Percentiles rank a stretch among this genome's conserved stretches.
Evolutionary conservation across 176 grass and related monocot species (phyloP).

Genomic region (Eremochloa ophiuroides): DNA sequence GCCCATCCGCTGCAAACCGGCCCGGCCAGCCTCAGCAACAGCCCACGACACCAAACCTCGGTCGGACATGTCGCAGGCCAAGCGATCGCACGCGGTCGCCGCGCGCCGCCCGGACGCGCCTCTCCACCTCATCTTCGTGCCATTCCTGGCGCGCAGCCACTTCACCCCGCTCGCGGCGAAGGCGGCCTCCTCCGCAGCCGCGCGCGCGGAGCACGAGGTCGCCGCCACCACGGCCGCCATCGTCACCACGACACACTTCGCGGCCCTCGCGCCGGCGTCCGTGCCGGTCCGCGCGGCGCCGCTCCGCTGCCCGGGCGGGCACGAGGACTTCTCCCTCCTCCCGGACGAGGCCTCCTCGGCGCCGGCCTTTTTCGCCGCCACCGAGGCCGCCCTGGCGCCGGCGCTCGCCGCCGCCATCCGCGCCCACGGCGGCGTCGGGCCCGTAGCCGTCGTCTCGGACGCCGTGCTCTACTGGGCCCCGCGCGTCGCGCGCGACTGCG

Average conservation of each 20-base stretch:
- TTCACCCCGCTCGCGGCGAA: conserved; percentile 21
- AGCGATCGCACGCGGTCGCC: background rate
- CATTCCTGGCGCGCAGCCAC: conserved; percentile 49
- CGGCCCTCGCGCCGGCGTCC: background rate
- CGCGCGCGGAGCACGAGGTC: background rate
- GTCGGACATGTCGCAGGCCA: background rate
- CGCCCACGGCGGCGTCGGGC: background rate
- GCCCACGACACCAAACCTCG: background rate
- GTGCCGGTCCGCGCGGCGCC: conserved; percentile 11
- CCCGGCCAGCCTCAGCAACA: background rate
- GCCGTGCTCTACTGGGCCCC: conserved; percentile 40
- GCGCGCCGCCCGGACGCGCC: background rate
- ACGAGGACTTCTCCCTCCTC: conserved; percentile 44
- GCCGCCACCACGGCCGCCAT: conserved; percentile 3
- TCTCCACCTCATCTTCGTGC: conserved; percentile 38
- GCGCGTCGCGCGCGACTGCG: conserved; percentile 26
- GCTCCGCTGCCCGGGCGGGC: conserved; percentile 12
- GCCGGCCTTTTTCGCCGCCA: conserved; percentile 26
- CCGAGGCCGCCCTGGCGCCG: conserved; percentile 10
- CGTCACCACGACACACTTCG: conserved; percentile 40
- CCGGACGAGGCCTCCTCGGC: background rate
- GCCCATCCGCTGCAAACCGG: background rate
- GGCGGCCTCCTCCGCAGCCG: background rate
- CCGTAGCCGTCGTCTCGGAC: conserved; percentile 30
- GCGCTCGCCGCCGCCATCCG: background rate